Evolutionary conservation across 2,329 filamentous ascomycete genomes (phyloP), one percentile per base, ranked within the genome.

Genomic region (Cercospora sp.): DNA sequence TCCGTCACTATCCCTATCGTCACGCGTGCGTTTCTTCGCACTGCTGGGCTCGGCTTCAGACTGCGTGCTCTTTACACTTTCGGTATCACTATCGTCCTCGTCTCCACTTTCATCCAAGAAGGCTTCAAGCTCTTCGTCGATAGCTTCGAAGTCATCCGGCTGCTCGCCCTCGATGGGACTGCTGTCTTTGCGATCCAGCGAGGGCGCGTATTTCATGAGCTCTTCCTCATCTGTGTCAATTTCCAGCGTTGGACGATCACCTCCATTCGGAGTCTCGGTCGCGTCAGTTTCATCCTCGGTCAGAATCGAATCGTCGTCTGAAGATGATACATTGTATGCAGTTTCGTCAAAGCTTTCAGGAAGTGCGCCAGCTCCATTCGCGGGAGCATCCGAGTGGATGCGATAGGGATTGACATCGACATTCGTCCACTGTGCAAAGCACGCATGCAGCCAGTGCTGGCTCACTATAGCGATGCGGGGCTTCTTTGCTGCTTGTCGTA

Each of bases 361-460:
- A 33, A 78, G 65, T 16, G 70, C 70, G 10, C 66, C 69, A 8
- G 68, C 71, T 64, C 75, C 77, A 62, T 77, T 75, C 61, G 93
- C 90, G 18, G 89, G 87, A 0, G 90, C 88, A 62, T 93, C 89
- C 2, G 93, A 85, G n/a, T 90, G 85, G 58, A 97, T 85, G n/a
- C 91, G 82, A 75, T 94, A 97, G 0, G 90, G 89, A 2, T 84
- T 84, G 78, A 97, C 94, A 65, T 95, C 89, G 10, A 96, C 83
- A 66, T 87, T 89, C 70, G 87, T 84, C 95, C 95, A 99, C 78
- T 91, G 90, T 28, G 89, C 90, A 71, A 98, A 88, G 65, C 90
- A 96, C 73, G 94, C 91, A 33, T 90, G 86, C 31, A 99, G 88
- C 95, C 95, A 99, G 74, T 92, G 89, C 63, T 93, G 91, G 73